Evolutionary conservation across 2,329 filamentous ascomycete genomes (phyloP).

Genomic region (Emergomyces pasteurianus): DNA sequence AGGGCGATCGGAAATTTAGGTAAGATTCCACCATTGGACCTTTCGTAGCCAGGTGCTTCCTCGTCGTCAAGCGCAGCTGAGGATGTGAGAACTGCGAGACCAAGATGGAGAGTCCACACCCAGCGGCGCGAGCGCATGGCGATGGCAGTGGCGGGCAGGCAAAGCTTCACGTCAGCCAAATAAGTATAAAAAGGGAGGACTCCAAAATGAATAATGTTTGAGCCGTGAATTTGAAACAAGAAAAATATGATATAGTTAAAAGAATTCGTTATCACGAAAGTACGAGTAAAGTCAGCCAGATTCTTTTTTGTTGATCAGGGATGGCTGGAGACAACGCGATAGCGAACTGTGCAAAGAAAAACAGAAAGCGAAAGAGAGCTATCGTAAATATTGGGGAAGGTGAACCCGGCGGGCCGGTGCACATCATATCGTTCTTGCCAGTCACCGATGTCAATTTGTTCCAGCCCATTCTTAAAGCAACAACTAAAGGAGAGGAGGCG

Average conservation of each 20-base stretch:
- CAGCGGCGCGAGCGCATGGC: not conserved
- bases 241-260: not conserved
- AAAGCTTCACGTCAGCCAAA: not conserved
- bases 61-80: not conserved
- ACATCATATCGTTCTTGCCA: not conserved
- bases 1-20: slow-evolving; percentile 4
- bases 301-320: not conserved
- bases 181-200: not conserved
- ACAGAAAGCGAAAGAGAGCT: too few relatives aligned
- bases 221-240: not conserved
- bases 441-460: not conserved
- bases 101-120: not conserved
- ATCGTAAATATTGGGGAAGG: not conserved
- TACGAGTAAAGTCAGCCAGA: slow-evolving; percentile 6
- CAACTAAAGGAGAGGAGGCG: too few relatives aligned
- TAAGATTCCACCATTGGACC: not conserved
- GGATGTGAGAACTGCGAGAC: not conserved
- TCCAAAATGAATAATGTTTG: not conserved
- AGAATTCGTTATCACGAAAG: not conserved
- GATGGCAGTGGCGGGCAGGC: not conserved
- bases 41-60: not conserved
- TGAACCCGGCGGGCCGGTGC: not conserved
- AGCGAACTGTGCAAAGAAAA: not conserved
- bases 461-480: not conserved
- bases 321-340: not conserved